Conservation (phyloP, 78 protist species). For the Ministeria vibrans region DNA sequence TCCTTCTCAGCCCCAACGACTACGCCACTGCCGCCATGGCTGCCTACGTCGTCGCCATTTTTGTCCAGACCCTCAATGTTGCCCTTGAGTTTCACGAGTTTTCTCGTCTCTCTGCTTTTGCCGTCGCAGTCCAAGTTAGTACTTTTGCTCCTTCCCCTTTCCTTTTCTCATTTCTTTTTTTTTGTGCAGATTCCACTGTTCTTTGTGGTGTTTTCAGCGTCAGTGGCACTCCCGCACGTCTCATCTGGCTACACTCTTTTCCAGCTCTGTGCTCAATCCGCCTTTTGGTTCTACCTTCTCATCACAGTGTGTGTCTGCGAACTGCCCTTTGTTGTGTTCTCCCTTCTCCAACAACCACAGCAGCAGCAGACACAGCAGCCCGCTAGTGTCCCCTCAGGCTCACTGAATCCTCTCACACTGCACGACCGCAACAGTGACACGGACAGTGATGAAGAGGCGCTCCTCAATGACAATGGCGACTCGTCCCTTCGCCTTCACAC, state of each 20-base stretch:
- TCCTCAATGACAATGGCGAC: too few relatives aligned
- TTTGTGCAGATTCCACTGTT: constrained; percentile 45
- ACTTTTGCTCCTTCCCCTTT: too few relatives aligned
- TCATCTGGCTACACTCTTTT: not conserved
- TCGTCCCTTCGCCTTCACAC: not conserved
- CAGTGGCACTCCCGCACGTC: not conserved
- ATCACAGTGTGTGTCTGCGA: not conserved
- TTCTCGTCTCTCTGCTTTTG: constrained; percentile 51
- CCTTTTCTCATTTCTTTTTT: constrained; percentile 31
- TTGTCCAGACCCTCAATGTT: constrained; percentile 46
- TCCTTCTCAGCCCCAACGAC: constrained; percentile 13
- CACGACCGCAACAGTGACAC: too few relatives aligned
- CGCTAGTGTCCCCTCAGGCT: not conserved
- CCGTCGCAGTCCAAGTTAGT: too few relatives aligned
- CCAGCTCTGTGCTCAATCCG: not conserved
- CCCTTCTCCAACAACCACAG: not conserved
- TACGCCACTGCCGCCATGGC: constrained; percentile 18
- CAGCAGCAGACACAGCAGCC: not conserved
- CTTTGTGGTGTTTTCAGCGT: not conserved
- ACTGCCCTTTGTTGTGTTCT: not conserved
- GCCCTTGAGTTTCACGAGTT: constrained; percentile 39
- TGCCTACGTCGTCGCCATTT: constrained; percentile 44
- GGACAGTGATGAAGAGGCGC: too few relatives aligned
- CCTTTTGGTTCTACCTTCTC: constrained; percentile 1
- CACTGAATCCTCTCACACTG: not conserved